phyloP scores from a whole-genome alignment of 2,329 filamentous ascomycete species.

The Thielaviopsis ethacetica region DNA sequence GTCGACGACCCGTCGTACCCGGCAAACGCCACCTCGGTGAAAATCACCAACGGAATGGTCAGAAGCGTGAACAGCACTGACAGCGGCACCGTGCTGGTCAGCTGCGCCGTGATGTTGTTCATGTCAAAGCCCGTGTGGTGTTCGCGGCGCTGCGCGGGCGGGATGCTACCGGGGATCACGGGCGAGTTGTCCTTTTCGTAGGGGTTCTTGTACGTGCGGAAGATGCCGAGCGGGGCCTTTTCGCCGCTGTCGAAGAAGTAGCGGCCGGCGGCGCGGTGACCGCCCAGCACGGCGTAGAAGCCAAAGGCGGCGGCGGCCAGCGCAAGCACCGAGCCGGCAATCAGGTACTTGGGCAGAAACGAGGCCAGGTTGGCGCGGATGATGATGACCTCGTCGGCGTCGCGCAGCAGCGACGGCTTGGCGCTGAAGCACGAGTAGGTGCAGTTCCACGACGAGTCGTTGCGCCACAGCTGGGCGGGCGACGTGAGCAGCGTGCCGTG shows the following conservation, averaged over 20 bases:
- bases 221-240: constrained; percentile 5
- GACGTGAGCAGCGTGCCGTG: constrained; percentile 6
- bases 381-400: constrained; percentile 5
- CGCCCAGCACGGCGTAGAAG: constrained; percentile 10
- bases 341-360: constrained; percentile 10
- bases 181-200: constrained; percentile 10
- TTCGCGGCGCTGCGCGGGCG: constrained; percentile 7
- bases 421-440: constrained; percentile 10
- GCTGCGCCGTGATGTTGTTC: not conserved
- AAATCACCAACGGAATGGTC: constrained; percentile 9
- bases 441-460: constrained; percentile 11
- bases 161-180: constrained; percentile 10
- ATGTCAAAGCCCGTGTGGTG: constrained; percentile 1
- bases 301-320: constrained; percentile 7
- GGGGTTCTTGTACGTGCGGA: constrained; percentile 3
- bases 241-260: constrained; percentile 6
- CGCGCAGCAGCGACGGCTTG: constrained; percentile 4
- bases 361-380: constrained; percentile 9
- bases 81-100: constrained; percentile 7
- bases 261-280: constrained; percentile 8
- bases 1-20: constrained; percentile 9
- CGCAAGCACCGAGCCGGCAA: constrained; percentile 6
- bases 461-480: constrained; percentile 10
- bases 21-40: constrained; percentile 9
- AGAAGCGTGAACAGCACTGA: constrained; percentile 7